phyloP scores from a whole-genome alignment of 768 basidiomycete species.

The Lactarius indigo region DNA sequence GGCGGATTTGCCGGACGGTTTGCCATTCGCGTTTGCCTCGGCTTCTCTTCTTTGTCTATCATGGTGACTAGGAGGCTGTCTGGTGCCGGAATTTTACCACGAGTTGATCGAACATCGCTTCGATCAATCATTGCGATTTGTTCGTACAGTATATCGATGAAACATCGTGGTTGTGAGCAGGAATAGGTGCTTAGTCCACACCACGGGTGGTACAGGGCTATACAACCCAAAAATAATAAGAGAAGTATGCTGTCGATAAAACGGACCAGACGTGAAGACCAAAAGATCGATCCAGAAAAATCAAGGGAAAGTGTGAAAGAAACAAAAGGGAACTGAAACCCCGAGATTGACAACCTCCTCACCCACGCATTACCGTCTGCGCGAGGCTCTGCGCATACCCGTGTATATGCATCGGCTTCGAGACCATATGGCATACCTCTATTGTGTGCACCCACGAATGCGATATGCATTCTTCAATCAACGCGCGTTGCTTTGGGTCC shows the following conservation, averaged over 20 bases:
- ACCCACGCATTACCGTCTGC: slow-evolving; percentile 15
- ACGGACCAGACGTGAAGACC: slow-evolving; percentile 2
- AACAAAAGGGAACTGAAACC: not conserved
- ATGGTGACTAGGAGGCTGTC: not conserved
- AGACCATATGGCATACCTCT: slow-evolving; percentile 72
- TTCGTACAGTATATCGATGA: not conserved
- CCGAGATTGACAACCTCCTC: not conserved
- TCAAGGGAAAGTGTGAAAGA: not conserved
- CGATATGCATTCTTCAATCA: slow-evolving; percentile 77
- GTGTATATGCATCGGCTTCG: slow-evolving; percentile 69
- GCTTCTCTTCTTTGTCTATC: not conserved
- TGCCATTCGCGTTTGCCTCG: not conserved
- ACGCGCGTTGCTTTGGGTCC: slow-evolving; percentile 69
- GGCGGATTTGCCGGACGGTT: not conserved
- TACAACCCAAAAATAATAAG: slow-evolving; percentile 4
- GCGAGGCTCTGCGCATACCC: slow-evolving; percentile 33
- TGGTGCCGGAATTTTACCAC: not conserved
- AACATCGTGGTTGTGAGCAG: not conserved
- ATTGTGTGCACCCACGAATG: slow-evolving; percentile 79
- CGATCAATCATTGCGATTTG: not conserved
- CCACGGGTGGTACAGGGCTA: not conserved
- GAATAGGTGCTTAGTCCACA: not conserved
- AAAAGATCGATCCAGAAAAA: not conserved
- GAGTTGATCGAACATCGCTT: not conserved
- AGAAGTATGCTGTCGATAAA: slow-evolving; percentile 4